These are phyloP conservation scores for Telopea speciosissima DNA, from an alignment of 177 flowering plant genomes.

Conservation along the genomic window DNA sequence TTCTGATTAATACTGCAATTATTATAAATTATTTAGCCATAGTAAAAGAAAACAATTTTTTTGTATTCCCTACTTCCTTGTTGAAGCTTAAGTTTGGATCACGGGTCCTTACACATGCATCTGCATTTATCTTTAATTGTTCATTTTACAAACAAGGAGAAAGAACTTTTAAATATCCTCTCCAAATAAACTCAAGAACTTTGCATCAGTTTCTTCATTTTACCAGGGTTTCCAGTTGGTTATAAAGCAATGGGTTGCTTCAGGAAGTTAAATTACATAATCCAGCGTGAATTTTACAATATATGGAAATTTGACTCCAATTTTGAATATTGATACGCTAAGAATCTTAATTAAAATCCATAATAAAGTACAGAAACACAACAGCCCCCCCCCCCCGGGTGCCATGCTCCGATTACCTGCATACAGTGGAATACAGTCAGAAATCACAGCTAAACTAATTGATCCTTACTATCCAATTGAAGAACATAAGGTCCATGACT, in stretches of 20 bases:
- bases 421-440: conserved; percentile 4
- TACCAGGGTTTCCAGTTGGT: no score
- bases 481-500: no score
- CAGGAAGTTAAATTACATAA: background rate
- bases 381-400: no score
- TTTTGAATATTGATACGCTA: conserved; percentile 1
- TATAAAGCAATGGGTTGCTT: background rate
- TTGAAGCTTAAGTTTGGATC: background rate
- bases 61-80: background rate
- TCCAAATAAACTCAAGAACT: background rate
- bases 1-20: background rate
- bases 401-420: conserved; percentile 5
- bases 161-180: background rate
- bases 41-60: background rate
- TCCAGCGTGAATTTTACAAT: background rate
- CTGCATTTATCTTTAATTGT: background rate
- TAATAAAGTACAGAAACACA: background rate
- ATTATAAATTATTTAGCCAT: background rate
- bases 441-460: background rate
- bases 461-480: no score
- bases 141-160: background rate
- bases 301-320: background rate
- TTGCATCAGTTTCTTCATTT: no score
- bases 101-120: background rate
- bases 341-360: background rate